A percentile compares a stretch with the other conserved stretches of the same genome.
Conservation (phyloP, 2,329 filamentous ascomycete species). For the Nothophoma quercina region DNA sequence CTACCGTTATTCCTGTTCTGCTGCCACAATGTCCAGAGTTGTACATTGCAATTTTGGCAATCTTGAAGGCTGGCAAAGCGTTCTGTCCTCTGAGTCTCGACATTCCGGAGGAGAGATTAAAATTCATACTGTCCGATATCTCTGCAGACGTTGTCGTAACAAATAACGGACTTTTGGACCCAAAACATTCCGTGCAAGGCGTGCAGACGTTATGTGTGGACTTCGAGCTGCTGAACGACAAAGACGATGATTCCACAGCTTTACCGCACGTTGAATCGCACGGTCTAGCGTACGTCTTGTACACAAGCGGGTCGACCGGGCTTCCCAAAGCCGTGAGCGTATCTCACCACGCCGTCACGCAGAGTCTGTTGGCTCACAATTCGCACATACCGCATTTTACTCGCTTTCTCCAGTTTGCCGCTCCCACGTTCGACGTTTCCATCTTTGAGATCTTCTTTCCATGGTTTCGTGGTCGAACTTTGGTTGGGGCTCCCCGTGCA, state of each 20-base stretch:
- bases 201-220: slow-evolving; percentile 55
- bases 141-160: slow-evolving; percentile 73
- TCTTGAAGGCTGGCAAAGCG: slow-evolving; percentile 81
- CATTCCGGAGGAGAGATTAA: slow-evolving; percentile 76
- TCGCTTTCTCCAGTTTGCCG: slow-evolving; percentile 89
- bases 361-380: slow-evolving; percentile 83
- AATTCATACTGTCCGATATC: slow-evolving; percentile 83
- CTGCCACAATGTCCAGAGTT: slow-evolving; percentile 78
- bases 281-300: slow-evolving; percentile 85
- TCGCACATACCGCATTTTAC: slow-evolving; percentile 76
- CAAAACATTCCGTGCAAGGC: slow-evolving; percentile 47
- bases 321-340: slow-evolving; percentile 86
- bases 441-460: slow-evolving; percentile 97
- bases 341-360: slow-evolving; percentile 80
- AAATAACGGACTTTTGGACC: slow-evolving; percentile 56
- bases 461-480: slow-evolving; percentile 73
- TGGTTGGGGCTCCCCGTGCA: slow-evolving; percentile 74
- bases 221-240: slow-evolving; percentile 34
- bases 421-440: slow-evolving; percentile 92
- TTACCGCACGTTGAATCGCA: slow-evolving; percentile 25
- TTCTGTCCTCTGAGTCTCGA: slow-evolving; percentile 87
- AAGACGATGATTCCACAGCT: slow-evolving; percentile 25
- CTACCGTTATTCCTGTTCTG: slow-evolving; percentile 73
- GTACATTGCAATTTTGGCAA: slow-evolving; percentile 78
- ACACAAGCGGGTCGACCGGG: slow-evolving; percentile 90